Evolutionary conservation across 495 filamentous ascomycete species (phyloP), one percentile per base, ranked within the genome.

Genomic region (Friedmanniomyces simplex): DNA sequence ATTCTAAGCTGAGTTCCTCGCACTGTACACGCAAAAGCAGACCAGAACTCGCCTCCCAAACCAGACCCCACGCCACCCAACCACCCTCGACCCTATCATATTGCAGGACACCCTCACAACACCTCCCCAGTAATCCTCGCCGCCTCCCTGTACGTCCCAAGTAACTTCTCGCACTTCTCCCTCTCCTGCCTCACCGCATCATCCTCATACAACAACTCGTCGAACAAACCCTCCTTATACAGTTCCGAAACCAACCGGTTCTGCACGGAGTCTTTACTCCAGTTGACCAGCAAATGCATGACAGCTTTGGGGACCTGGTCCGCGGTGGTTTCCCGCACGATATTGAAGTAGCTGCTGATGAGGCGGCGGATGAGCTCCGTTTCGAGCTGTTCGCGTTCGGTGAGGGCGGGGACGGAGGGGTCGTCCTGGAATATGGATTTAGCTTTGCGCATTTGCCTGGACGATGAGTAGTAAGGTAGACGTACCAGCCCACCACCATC

Each of bases 301-400:
- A 98, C 86, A 1, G 93, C 93, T 74, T 98, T 98, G 48, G 93
- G 93, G 20, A 98, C 94, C 71, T 97, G 91, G 66, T 98, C 93
- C 25, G 91, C 91, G 63, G 96, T 96, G 37, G 87, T 89, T 68
- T 98, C 93, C 53, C 93, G 87, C 12, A 98, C 93, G 62, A 98
- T 98, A 66, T 95, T 91, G 77, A 98, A 98, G 71, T 98, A 98
- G 0, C 89, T 96, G 52, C 86, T 91, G 64, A 98, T 98, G 34
- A 98, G 78, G 32, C 91, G 87, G 32, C 91, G 88, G 67, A 98
- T 98, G 24, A 98, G 81, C 71, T 98, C 93, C 8, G 93, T 96
- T 71, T 98, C 93, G 76, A 98, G 85, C 26, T 91, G 82, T 74
- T 98, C 93, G 48, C 94, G 85, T 50, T 98, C 93, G 1, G 89